phyloP scores from a whole-genome alignment of 176 grass and related monocot genomes.

The Lolium multiflorum region DNA sequence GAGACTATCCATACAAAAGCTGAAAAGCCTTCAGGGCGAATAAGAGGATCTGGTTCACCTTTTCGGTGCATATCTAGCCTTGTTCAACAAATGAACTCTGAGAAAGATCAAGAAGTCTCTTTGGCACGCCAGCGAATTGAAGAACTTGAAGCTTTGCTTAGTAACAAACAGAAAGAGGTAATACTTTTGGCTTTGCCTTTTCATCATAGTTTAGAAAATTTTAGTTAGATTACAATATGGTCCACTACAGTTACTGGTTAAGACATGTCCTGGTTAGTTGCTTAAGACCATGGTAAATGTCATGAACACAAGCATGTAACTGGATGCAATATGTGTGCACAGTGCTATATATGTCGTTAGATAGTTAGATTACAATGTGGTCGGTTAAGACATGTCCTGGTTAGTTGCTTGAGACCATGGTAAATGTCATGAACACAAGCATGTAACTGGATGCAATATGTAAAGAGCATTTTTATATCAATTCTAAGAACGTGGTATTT shows the following conservation, averaged over 20 bases:
- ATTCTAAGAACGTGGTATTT: neutral
- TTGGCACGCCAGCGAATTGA: constrained; percentile 65
- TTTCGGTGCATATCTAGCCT: constrained; percentile 87
- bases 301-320: neutral
- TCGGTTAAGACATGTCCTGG: neutral
- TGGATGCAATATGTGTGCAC: neutral
- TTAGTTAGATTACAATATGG: neutral
- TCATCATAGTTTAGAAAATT: constrained; percentile 10
- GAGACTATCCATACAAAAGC: constrained; percentile 52
- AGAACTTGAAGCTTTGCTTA: constrained; percentile 76
- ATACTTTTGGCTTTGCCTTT: constrained; percentile 14
- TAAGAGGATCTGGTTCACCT: constrained; percentile 73
- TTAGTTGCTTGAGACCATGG: constrained; percentile 24
- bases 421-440: neutral
- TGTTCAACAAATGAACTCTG: constrained; percentile 79
- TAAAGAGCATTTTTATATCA: neutral
- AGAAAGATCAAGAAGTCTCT: constrained; percentile 81
- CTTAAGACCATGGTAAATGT: neutral
- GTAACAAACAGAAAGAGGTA: constrained; percentile 86
- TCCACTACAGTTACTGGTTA: neutral
- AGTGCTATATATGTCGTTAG: neutral
- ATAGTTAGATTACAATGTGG: neutral
- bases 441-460: constrained; percentile 5
- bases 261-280: constrained; percentile 2
- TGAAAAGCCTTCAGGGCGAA: constrained; percentile 58